Evolutionary conservation across 1,139 yeast species (phyloP).

Genomic region (Yamadazyma mexicana): DNA sequence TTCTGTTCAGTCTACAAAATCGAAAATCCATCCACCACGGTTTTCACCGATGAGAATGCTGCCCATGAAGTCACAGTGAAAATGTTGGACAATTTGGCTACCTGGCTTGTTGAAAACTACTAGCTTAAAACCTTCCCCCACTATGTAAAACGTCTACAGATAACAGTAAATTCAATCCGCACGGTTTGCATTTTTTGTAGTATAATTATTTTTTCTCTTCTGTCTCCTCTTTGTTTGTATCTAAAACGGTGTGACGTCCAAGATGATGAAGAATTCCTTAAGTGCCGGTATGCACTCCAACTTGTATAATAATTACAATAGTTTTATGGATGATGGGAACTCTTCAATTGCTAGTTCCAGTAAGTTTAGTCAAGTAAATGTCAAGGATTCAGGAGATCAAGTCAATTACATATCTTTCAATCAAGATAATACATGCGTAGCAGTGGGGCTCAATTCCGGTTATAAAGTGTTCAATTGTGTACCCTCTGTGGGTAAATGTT

Average conservation of each 20-base stretch:
- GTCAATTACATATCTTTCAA: slow-evolving; percentile 75
- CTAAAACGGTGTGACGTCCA: neutral
- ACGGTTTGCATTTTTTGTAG: neutral
- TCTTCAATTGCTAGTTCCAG: slow-evolving; percentile 17
- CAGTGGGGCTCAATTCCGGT: slow-evolving; percentile 77
- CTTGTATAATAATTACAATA: slow-evolving; percentile 12
- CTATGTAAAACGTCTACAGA: too few species aligned
- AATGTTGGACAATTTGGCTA: slow-evolving; percentile 35
- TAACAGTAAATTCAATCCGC: neutral
- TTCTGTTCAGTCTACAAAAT: slow-evolving; percentile 36
- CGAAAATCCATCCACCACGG: slow-evolving; percentile 26
- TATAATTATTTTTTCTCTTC: neutral
- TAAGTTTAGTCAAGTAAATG: slow-evolving; percentile 10
- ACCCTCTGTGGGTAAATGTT: slow-evolving; percentile 79
- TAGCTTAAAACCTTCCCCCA: neutral
- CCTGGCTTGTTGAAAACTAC: slow-evolving; percentile 28
- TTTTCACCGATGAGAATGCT: slow-evolving; percentile 29
- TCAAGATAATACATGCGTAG: slow-evolving; percentile 87
- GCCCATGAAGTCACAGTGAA: slow-evolving; percentile 38
- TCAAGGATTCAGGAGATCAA: slow-evolving; percentile 16
- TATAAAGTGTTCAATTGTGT: slow-evolving; percentile 85
- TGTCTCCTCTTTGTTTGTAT: too few species aligned
- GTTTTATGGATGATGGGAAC: slow-evolving; percentile 13
- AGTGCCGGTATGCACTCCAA: slow-evolving; percentile 17
- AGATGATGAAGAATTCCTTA: slow-evolving; percentile 19